A percentile compares a stretch with the other conserved stretches of the same genome.
phyloP scores from a whole-genome alignment of 257 asterid species.

The Echium plantagineum region DNA sequence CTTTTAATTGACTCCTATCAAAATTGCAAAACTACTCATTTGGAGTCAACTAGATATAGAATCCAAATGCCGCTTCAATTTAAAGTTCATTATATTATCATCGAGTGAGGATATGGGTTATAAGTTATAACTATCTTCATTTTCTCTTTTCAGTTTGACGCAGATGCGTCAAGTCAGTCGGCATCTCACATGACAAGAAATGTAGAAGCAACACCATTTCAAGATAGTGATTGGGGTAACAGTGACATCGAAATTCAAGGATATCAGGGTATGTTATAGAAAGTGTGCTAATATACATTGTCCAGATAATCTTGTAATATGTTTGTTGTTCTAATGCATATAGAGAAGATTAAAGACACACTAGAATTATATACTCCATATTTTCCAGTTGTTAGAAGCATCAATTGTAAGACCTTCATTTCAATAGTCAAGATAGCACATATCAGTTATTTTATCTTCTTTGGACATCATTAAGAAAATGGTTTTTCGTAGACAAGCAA shows the following conservation, averaged over 20 bases:
- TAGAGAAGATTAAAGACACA: background rate
- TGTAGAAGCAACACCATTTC: constrained; percentile 39
- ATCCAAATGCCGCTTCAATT: background rate
- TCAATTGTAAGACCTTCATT: no score
- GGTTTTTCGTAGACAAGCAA: no score
- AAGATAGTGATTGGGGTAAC: constrained; percentile 19
- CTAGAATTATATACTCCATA: background rate
- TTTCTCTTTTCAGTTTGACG: constrained; percentile 34
- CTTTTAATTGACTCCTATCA: no score
- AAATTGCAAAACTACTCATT: no score
- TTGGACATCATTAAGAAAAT: no score
- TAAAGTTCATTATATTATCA: background rate
- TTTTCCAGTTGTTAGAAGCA: background rate
- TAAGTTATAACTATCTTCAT: constrained; percentile 3
- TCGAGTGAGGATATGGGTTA: constrained; percentile 1
- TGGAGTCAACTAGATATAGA: no score
- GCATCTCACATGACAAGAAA: constrained; percentile 25
- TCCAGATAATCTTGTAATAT: background rate
- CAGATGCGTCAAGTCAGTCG: constrained; percentile 34
- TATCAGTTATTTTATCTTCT: no score
- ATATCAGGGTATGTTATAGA: constrained; percentile 20
- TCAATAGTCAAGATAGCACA: no score
- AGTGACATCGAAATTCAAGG: constrained; percentile 17
- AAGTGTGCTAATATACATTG: constrained; percentile 4
- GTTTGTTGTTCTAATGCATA: no score